Evolutionary conservation across 164 flowering plant species (phyloP).

Genomic region (Tetracentron sinense): DNA sequence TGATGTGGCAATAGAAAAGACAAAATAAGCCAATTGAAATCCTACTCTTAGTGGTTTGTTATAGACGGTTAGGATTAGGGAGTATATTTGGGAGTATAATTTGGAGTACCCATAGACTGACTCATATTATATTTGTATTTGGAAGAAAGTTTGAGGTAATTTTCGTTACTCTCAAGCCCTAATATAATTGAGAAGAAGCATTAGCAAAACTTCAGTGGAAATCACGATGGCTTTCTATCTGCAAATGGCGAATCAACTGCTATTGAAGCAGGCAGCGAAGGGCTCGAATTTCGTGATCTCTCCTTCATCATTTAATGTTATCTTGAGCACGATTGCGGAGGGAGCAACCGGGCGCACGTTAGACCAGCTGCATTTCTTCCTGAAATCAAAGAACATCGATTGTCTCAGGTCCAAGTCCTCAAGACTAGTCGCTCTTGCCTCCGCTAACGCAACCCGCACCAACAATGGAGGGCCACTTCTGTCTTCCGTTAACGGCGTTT

Average conservation of each 20-base stretch:
- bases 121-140: too few relatives aligned
- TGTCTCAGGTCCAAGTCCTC: conserved; percentile 16
- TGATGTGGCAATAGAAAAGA: too few relatives aligned
- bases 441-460: conserved; percentile 5
- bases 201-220: too few relatives aligned
- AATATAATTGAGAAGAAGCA: too few relatives aligned
- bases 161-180: too few relatives aligned
- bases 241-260: background rate
- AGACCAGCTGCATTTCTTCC: conserved; percentile 24
- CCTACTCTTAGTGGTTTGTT: too few relatives aligned
- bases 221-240: too few relatives aligned
- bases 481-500: conserved; percentile 27
- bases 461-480: conserved; percentile 22
- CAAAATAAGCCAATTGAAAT: too few relatives aligned
- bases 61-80: too few relatives aligned
- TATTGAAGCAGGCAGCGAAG: conserved; percentile 6
- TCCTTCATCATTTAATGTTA: conserved; percentile 15
- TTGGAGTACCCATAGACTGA: too few relatives aligned
- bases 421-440: conserved; percentile 10
- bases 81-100: too few relatives aligned
- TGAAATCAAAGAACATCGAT: conserved; percentile 1
- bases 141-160: too few relatives aligned
- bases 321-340: conserved; percentile 13
- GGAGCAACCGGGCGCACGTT: conserved; percentile 22
- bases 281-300: conserved; percentile 20